Percentiles rank a stretch among this genome's conserved stretches.
Evolutionary conservation across 495 filamentous ascomycete genomes (phyloP).

Genomic region (Gamarada debralockiae): DNA sequence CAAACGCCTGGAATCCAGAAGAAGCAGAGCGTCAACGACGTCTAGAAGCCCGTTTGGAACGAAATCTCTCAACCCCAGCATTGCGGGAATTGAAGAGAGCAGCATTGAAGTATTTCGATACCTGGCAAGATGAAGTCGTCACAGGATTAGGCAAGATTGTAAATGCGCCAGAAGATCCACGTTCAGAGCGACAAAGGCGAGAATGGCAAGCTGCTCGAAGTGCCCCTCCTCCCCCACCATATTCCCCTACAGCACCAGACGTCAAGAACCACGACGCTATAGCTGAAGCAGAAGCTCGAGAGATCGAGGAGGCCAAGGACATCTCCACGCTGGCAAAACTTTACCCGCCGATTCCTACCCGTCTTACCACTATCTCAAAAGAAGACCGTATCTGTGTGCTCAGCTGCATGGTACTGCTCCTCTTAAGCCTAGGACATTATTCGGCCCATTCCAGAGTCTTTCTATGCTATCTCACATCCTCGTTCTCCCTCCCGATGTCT

Average conservation of each 20-base stretch:
- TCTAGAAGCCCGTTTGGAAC: constrained; percentile 17
- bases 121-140: constrained; percentile 16
- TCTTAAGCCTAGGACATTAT: constrained; percentile 78
- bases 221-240: constrained; percentile 16
- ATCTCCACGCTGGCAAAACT: constrained; percentile 32
- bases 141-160: constrained; percentile 4
- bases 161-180: constrained; percentile 18
- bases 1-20: background rate
- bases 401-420: constrained; percentile 64
- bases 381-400: constrained; percentile 45
- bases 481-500: constrained; percentile 57
- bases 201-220: constrained; percentile 19
- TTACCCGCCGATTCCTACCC: constrained; percentile 41
- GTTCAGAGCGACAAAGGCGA: constrained; percentile 19
- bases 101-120: constrained; percentile 19
- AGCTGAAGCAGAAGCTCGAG: constrained; percentile 9
- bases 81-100: constrained; percentile 13
- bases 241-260: background rate
- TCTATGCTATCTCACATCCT: constrained; percentile 65
- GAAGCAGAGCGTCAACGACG: constrained; percentile 10
- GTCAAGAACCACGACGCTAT: constrained; percentile 1
- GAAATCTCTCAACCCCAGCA: constrained; percentile 9
- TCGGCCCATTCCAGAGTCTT: constrained; percentile 70
- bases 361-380: constrained; percentile 35
- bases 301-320: constrained; percentile 25